Evolutionary conservation across 306 rosid genomes (phyloP).

Genomic region (Rubus idaeus): DNA sequence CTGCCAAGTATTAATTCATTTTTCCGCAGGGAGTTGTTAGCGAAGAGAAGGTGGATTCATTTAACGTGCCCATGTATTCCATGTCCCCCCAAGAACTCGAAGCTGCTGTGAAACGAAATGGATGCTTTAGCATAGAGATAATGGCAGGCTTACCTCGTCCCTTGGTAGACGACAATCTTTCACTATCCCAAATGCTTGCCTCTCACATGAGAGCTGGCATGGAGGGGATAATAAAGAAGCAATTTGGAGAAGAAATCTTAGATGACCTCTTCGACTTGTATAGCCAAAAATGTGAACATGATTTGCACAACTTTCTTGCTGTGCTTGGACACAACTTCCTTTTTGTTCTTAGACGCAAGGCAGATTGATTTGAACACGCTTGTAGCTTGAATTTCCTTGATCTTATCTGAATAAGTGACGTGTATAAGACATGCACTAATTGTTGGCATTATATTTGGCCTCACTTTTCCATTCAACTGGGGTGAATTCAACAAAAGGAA

Average conservation of each 20-base stretch:
- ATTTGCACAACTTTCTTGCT: no score
- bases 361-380: no score
- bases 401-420: no score
- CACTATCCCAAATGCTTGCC: no score
- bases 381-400: no score
- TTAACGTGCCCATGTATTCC: neutral
- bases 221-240: neutral
- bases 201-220: neutral
- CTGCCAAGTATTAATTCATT: no score
- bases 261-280: slow-evolving; percentile 4
- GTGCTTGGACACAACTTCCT: no score
- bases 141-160: neutral
- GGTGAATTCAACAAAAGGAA: no score
- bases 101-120: neutral
- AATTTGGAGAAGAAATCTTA: slow-evolving; percentile 7
- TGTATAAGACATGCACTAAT: no score
- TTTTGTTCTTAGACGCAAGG: slow-evolving; percentile 10
- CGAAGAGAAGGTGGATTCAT: neutral
- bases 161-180: neutral
- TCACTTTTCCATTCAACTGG: no score
- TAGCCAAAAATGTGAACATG: neutral
- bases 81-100: neutral
- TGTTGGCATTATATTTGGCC: no score
- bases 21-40: slow-evolving; percentile 5
- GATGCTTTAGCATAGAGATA: neutral